A percentile compares a stretch with the other conserved stretches of the same genome.
Evolutionary conservation across 306 rosid species (phyloP).

Genomic region (Lathyrus oleraceus): DNA sequence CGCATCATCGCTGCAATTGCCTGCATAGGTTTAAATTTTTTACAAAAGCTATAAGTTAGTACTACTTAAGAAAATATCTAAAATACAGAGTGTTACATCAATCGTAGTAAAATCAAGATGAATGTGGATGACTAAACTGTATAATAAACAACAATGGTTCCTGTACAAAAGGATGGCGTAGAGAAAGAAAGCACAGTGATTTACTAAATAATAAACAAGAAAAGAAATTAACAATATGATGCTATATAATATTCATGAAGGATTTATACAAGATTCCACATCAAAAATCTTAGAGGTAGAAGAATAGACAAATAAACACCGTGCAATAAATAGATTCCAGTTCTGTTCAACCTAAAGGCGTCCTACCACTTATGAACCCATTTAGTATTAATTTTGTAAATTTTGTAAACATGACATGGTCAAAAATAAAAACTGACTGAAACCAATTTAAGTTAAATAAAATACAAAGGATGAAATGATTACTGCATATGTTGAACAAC

Average conservation of each 20-base stretch:
- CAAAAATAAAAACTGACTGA: slow-evolving; percentile 4
- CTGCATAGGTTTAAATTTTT: slow-evolving; percentile 44
- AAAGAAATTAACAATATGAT: not conserved
- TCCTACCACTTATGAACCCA: slow-evolving; percentile 20
- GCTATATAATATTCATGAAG: not conserved
- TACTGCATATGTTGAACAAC: not conserved
- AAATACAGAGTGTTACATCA: not conserved
- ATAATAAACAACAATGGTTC: not conserved
- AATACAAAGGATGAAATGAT: slow-evolving; percentile 9
- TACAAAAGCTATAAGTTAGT: slow-evolving; percentile 30
- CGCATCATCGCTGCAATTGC: slow-evolving; percentile 99
- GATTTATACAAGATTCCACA: too few species aligned
- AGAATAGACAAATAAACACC: not conserved
- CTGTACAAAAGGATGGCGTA: not conserved
- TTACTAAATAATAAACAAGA: slow-evolving; percentile 3
- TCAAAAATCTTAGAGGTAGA: slow-evolving; percentile 7
- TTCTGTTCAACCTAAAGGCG: slow-evolving; percentile 10
- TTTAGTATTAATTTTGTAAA: slow-evolving; percentile 9
- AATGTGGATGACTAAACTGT: slow-evolving; percentile 12
- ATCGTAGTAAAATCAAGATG: slow-evolving; percentile 15
- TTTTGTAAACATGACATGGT: not conserved
- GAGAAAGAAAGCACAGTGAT: slow-evolving; percentile 12
- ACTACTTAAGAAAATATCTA: slow-evolving; percentile 16
- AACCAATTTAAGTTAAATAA: too few species aligned
- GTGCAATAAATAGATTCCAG: slow-evolving; percentile 2